Base-by-base conservation (phyloP, 2,329 filamentous ascomycete genomes). In the Claviceps maximensis region DNA sequence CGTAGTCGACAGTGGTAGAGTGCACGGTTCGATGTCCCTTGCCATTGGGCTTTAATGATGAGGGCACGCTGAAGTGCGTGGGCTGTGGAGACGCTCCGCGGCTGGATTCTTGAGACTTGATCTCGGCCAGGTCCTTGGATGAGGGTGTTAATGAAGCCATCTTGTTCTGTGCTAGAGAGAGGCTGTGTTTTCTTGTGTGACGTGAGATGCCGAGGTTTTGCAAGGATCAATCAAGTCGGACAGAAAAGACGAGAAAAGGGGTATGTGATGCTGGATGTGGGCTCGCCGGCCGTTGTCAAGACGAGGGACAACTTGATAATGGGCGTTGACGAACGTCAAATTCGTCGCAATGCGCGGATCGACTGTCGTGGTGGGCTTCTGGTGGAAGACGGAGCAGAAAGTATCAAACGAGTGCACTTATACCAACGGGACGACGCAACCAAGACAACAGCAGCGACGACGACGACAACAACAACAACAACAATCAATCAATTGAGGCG, bases 1-100 rank as follows among this genome's bases (percentile, higher is more conserved):
- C 84, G 73, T 98, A 98, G 64, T 93, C 93, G 40, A 94, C 86
- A 31, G 90, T 93, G 60, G 89, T 86, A 59, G 93, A 93, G 21
- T 89, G 87, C 54, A 97, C 74, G 53, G 91, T 77, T 53, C 86
- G 80, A 66, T 88, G 82, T 54, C 80, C 79, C 69, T 83, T 78
- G 66, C 77, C 70, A 64, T 77, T 72, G 60, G 68, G 56, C 62
- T 67, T 72, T 62, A 65, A 71, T 70, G 63, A 71, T 53, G 79
- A 75, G 15, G 86, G 84, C 23, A 90, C 77, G 61, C 79, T 86
- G 67, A 95, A 77, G 68, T 95, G 88, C 54, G 88, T 90, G 27
- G 90, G 89, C 66, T 94, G 87, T 25, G 89, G 89, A 53, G 90
- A 95, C 25, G 90, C 87, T 57, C 85, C 79, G 53, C 87, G 82